A percentile compares a stretch with the other conserved stretches of the same genome.
Evolutionary conservation across 2,329 filamentous ascomycete genomes (phyloP).

Genomic region (Didymella glomerata): DNA sequence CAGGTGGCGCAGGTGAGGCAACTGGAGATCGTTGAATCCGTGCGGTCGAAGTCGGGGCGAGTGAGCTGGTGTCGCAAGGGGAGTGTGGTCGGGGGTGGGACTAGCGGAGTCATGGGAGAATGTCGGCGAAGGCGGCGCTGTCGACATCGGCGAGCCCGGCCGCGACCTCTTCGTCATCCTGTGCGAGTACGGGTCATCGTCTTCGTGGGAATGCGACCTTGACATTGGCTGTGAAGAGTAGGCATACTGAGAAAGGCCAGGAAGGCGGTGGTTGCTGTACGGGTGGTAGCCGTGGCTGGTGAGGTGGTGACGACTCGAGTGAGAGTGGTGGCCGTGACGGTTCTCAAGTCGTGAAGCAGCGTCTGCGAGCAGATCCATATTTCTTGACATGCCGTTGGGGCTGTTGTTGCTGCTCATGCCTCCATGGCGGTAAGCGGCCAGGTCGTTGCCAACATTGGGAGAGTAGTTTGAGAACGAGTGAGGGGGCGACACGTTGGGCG

Average conservation of each 20-base stretch:
- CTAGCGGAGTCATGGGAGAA: slow-evolving; percentile 96
- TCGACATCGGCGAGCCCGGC: slow-evolving; percentile 93
- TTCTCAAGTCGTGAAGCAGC: slow-evolving; percentile 73
- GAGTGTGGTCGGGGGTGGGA: slow-evolving; percentile 96
- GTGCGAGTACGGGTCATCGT: slow-evolving; percentile 80
- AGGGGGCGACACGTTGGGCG: slow-evolving; percentile 95
- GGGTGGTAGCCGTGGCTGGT: slow-evolving; percentile 56
- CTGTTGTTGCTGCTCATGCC: slow-evolving; percentile 51
- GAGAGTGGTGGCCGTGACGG: slow-evolving; percentile 59
- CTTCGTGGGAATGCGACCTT: slow-evolving; percentile 82
- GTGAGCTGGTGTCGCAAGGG: slow-evolving; percentile 94
- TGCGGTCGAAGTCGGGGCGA: slow-evolving; percentile 88
- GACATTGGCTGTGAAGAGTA: slow-evolving; percentile 88
- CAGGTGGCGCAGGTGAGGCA: slow-evolving; percentile 83
- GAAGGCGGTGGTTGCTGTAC: slow-evolving; percentile 67
- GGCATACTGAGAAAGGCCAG: slow-evolving; percentile 55
- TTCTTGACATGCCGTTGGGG: slow-evolving; percentile 60
- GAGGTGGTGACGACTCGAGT: slow-evolving; percentile 51
- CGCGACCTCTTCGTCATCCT: slow-evolving; percentile 86
- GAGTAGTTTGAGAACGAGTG: slow-evolving; percentile 78
- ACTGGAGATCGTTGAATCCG: slow-evolving; percentile 74
- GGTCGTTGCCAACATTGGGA: slow-evolving; percentile 64
- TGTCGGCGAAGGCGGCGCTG: slow-evolving; percentile 92
- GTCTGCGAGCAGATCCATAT: slow-evolving; percentile 75
- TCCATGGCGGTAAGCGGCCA: slow-evolving; percentile 62